phyloP scores from a whole-genome alignment of 108 stramenopile genomes.

The Mayamaea pseudoterrestris region DNA sequence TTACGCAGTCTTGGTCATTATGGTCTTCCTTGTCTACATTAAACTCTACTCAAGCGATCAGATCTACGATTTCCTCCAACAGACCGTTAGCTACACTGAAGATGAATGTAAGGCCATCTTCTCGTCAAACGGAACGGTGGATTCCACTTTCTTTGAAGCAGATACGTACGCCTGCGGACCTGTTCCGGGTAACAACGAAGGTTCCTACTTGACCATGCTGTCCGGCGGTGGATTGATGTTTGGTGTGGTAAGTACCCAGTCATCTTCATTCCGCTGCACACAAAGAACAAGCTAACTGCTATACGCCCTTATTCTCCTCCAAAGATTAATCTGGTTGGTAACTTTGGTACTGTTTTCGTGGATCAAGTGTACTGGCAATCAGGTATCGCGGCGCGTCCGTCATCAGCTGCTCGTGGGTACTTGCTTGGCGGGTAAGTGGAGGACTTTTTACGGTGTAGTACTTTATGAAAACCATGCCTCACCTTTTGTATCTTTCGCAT shows the following conservation, averaged over 20 bases:
- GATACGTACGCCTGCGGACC: constrained; percentile 56
- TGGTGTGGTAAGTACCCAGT: too few relatives aligned
- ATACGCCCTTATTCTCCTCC: too few relatives aligned
- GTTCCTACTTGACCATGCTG: constrained; percentile 87
- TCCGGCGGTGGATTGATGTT: constrained; percentile 83
- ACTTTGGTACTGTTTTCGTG: constrained; percentile 92
- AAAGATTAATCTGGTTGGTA: constrained; percentile 92
- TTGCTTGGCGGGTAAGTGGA: constrained; percentile 70
- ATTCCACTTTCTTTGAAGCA: constrained; percentile 41
- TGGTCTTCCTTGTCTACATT: constrained; percentile 71
- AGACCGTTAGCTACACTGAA: constrained; percentile 33
- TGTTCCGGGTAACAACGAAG: constrained; percentile 67
- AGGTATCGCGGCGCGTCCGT: constrained; percentile 82
- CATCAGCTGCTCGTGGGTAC: constrained; percentile 78
- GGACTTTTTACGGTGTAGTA: neutral
- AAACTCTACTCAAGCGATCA: constrained; percentile 51
- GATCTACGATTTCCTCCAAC: constrained; percentile 50
- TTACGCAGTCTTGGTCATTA: constrained; percentile 65
- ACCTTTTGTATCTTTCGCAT: neutral
- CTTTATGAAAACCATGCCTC: neutral
- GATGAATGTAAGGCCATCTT: constrained; percentile 50
- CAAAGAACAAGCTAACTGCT: too few relatives aligned
- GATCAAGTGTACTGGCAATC: constrained; percentile 94
- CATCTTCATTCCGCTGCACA: too few relatives aligned
- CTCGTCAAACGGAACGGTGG: constrained; percentile 18